Evolutionary conservation across 2,329 filamentous ascomycete genomes (phyloP).

Genomic region (Lecanicillium sp.): DNA sequence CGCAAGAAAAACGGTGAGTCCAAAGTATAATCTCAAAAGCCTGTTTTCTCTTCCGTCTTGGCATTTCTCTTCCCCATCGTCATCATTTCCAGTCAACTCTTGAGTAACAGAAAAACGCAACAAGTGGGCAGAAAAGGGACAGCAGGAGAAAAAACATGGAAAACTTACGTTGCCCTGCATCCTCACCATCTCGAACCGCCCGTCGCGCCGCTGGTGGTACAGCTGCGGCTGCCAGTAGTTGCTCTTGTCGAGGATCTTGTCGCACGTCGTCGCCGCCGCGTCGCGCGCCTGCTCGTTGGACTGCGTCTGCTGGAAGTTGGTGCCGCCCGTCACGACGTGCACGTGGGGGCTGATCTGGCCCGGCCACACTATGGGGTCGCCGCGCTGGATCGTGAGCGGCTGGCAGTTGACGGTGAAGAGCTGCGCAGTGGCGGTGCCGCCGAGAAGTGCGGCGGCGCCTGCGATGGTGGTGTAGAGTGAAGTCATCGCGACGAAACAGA

Average conservation of each 20-base stretch:
- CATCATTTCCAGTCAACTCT: no score
- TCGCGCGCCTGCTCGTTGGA: slow-evolving; percentile 44
- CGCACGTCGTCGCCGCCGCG: slow-evolving; percentile 59
- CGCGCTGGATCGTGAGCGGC: slow-evolving; percentile 34
- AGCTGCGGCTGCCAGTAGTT: slow-evolving; percentile 65
- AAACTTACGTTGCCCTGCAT: slow-evolving; percentile 25
- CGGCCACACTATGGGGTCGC: slow-evolving; percentile 55
- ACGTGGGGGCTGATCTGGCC: slow-evolving; percentile 49
- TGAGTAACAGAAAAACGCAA: not conserved
- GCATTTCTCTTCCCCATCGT: no score
- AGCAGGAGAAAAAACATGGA: not conserved
- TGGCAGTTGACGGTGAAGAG: slow-evolving; percentile 24
- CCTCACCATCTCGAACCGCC: slow-evolving; percentile 42
- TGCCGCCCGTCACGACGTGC: slow-evolving; percentile 58
- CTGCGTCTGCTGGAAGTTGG: slow-evolving; percentile 52
- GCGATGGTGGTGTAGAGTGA: no score
- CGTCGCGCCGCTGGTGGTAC: slow-evolving; percentile 44
- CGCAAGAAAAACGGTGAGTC: no score
- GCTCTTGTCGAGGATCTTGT: slow-evolving; percentile 54
- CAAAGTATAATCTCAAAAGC: no score
- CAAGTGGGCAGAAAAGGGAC: not conserved
- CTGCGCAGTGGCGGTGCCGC: not conserved
- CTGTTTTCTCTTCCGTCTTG: no score
- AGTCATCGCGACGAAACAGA: no score
- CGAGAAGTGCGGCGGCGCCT: no score